These are phyloP conservation scores for Alloteropsis angusta DNA, from an alignment of 202 grass and related monocot species.

Conservation along the genomic window DNA sequence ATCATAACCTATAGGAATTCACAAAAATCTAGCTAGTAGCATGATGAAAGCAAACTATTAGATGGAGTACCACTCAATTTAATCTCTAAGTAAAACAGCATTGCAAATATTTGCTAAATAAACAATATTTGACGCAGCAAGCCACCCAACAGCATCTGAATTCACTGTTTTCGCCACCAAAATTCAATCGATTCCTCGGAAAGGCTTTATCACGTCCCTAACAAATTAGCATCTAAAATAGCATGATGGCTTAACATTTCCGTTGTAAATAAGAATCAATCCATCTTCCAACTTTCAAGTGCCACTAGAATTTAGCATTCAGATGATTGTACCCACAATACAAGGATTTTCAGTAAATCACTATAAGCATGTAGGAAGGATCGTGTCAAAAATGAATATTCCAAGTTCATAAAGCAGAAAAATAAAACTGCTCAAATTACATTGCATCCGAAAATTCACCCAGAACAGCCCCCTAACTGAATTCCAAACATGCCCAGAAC, in stretches of 20 bases:
- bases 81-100: not conserved
- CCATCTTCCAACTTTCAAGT: not conserved
- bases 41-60: conserved; percentile 7
- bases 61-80: not conserved
- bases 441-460: not conserved
- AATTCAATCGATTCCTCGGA: not conserved
- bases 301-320: not conserved
- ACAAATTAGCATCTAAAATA: not conserved
- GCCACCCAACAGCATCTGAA: not conserved
- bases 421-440: not conserved
- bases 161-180: not conserved
- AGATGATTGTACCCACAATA: not conserved
- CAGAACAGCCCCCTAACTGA: not conserved
- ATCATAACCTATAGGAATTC: not conserved
- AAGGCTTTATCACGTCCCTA: not conserved
- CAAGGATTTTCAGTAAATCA: not conserved
- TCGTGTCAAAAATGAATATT: conserved; percentile 11
- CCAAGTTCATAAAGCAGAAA: not conserved
- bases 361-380: not conserved
- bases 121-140: conserved; percentile 7
- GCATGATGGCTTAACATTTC: not conserved
- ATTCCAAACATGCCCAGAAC: not conserved
- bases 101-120: not conserved
- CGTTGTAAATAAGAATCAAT: not conserved
- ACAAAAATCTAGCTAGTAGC: not conserved